Evolutionary conservation across 2,329 filamentous ascomycete species (phyloP).

Genomic region (Trichophyton equinum): DNA sequence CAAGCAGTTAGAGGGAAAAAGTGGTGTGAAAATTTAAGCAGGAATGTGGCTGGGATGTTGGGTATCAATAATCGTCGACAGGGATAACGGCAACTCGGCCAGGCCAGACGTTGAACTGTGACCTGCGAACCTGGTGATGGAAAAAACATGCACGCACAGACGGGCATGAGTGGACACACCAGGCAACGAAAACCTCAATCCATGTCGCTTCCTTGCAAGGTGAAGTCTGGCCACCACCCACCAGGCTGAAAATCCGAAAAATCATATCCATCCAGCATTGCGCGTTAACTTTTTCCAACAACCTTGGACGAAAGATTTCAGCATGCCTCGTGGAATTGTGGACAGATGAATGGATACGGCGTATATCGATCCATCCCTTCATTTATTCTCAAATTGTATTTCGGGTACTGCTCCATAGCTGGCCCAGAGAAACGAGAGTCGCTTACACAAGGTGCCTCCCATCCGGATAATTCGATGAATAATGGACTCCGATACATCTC

Average conservation of each 20-base stretch:
- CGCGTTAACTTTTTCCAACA: not conserved
- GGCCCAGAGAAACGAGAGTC: not conserved
- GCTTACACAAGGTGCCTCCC: not conserved
- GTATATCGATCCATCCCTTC: not conserved
- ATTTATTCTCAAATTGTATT: not conserved
- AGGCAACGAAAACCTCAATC: not conserved
- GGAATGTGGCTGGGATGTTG: not conserved
- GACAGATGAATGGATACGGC: not conserved
- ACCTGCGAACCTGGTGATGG: not conserved
- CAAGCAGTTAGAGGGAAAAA: not conserved
- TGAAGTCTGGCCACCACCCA: not conserved
- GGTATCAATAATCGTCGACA: slow-evolving; percentile 1
- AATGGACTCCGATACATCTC: not conserved
- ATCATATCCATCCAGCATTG: not conserved
- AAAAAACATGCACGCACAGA: not conserved
- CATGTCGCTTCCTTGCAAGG: not conserved
- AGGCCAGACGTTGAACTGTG: not conserved
- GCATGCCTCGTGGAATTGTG: not conserved
- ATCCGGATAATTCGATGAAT: not conserved
- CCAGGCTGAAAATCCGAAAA: not conserved
- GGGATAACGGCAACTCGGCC: not conserved
- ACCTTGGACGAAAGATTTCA: not conserved
- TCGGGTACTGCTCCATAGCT: not conserved
- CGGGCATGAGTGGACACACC: not conserved
- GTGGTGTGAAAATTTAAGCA: not conserved